Base-by-base conservation (phyloP, 768 basidiomycete species). In the Cyathus striatus region DNA sequence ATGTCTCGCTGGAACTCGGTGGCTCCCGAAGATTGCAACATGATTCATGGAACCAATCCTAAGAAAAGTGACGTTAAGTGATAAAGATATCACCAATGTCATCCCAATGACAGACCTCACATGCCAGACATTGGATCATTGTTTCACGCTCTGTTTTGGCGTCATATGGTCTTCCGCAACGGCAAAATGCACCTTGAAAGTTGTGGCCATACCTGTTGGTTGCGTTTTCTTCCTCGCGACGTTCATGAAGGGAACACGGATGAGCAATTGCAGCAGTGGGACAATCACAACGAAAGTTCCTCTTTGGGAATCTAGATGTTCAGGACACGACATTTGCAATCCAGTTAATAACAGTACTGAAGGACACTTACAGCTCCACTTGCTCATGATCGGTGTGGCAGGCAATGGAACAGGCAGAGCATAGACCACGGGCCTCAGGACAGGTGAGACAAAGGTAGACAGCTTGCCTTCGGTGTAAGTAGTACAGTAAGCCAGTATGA, bases 11-110 rank as follows among this genome's bases (percentile, higher is more conserved):
- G 6, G 73, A 72, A 5, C 63, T 49, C 6, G 84, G 86, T 17
- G 75, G 74, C 57, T 83, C 77, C 46, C 87, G 76, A 33, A 92
- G 71, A 60, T 88, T 84, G 51, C 90, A 79, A 53, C 90, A 92
- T 9, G 87, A 90, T 65, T 92, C 90, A 52, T 92, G 90, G 61
- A 82, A 92, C 90, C 90, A 92, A 55, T 92, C 89, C 88, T 90
- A 48, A 43, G 24, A 26, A 22, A 40, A 48, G 37, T 23, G 41
- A 34, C 43, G 23, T 16, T 35, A 38, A 9, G n/a, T 32, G 17
- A 41, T 16, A 14, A 9, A 21, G 27, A 27, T 6, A 32, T 17
- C 27, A 35, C 21, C 16, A 47, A 43, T 36, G 33, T 17, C 12
- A 35, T 45, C 38, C 32, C 38, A 20, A 38, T 41, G 50, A 70